Base-by-base conservation (phyloP, 768 basidiomycete genomes). In the Dentipellis fragilis region DNA sequence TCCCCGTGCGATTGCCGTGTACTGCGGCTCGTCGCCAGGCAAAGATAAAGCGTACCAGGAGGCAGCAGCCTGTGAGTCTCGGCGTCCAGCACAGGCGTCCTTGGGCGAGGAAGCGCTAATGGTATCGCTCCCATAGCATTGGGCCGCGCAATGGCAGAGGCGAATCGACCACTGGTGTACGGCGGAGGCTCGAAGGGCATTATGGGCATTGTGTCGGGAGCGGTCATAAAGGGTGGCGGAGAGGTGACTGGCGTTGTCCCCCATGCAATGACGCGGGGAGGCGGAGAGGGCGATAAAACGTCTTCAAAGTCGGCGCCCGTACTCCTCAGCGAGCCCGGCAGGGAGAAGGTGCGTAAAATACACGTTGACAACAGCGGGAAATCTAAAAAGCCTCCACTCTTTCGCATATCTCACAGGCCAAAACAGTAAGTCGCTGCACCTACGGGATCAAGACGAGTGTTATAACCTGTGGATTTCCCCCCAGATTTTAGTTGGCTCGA, bases 181-280 rank as follows among this genome's bases (percentile, higher is more conserved):
- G 93, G 93, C 2, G 93, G 93, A 7, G 93, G 92, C 0, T 74
- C 76, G 17, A 74, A 75, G 45, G 93, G 93, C 1, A 75, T 95
- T 59, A 96, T 96, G 93, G 93, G 93, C 58, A 68, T 79, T 48
- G 83, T 93, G 9, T 87, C 89, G 0, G 71, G 74, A 11, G 71
- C 86, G 0, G 85, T 79, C 0, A 71, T 88, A 8, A 74, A 84
- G 57, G 71, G 72, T 3, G 86, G 87, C 9, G 90, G 92, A 1
- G 71, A 76, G 42, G 88, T 87, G 22, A 86, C 80, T 4, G 93
- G 93, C 3, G 72, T 97, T 46, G 72, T 89, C 23, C 93, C 93
- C 0, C 76, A 74, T 39, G 89, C 91, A 0, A 89, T 96, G 75
- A 69, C 81, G 35, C 74, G 72, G 3, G 79, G 73, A 17, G 85